A percentile compares a stretch with the other conserved stretches of the same genome.
Evolutionary conservation across 768 basidiomycete genomes (phyloP).

Genomic region (Podaxis pistillaris): DNA sequence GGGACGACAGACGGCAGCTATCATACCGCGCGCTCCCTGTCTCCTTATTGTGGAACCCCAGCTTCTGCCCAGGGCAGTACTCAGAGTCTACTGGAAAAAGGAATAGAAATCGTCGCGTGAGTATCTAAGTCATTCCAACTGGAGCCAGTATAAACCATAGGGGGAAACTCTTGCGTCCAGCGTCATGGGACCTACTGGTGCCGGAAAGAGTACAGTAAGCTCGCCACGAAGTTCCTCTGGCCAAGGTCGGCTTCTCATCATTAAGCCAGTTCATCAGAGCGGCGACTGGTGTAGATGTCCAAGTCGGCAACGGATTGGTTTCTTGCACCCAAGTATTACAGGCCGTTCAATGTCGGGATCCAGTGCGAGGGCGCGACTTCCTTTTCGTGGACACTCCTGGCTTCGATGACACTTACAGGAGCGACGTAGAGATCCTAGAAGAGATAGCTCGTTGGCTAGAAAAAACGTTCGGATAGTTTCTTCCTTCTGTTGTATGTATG

Average conservation of each 20-base stretch:
- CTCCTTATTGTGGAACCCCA: neutral
- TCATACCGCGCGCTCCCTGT: neutral
- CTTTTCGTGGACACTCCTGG: conserved; percentile 18
- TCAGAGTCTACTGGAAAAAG: neutral
- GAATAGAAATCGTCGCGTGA: conserved; percentile 12
- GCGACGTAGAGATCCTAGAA: conserved; percentile 13
- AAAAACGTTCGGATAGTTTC: conserved; percentile 2
- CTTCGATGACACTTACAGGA: conserved; percentile 17
- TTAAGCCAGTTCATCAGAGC: conserved; percentile 12
- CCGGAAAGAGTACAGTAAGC: conserved; percentile 21
- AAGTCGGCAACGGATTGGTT: conserved; percentile 3
- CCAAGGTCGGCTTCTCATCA: neutral
- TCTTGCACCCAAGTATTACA: conserved; percentile 14
- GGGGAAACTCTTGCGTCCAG: conserved; percentile 5
- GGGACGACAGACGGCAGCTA: neutral
- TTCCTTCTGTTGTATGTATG: neutral
- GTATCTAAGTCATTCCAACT: neutral
- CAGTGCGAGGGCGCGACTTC: neutral
- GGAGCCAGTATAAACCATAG: neutral
- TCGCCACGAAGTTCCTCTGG: neutral
- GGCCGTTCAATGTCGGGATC: neutral
- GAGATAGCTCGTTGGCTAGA: conserved; percentile 13
- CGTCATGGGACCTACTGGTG: conserved; percentile 25
- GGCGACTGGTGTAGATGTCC: neutral
- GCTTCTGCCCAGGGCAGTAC: neutral